These are phyloP conservation scores for Aspergillus ibericus DNA, from an alignment of 2,329 filamentous ascomycete genomes.

Conservation along the genomic window DNA sequence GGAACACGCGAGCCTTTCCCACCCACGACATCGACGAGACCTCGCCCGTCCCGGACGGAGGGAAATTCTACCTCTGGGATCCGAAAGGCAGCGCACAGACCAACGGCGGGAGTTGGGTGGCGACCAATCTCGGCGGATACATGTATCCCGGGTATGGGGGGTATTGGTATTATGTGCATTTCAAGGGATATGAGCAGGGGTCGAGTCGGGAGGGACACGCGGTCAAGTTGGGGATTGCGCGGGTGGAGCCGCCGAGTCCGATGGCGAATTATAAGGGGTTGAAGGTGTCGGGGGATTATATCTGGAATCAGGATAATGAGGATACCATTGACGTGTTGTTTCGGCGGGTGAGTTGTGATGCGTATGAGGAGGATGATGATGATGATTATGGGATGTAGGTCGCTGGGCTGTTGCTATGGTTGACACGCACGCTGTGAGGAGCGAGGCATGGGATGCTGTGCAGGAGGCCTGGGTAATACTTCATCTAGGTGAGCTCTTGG, in stretches of 20 bases:
- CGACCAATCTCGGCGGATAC: not conserved
- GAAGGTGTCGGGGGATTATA: not conserved
- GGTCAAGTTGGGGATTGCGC: not conserved
- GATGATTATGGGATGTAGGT: not conserved
- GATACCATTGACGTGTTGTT: not conserved
- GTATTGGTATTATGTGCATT: slow-evolving; percentile 1
- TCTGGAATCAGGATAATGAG: not conserved
- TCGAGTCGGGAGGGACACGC: not conserved
- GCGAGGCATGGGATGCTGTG: no score
- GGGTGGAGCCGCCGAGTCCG: not conserved
- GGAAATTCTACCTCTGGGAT: slow-evolving; percentile 2
- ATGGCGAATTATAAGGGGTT: not conserved
- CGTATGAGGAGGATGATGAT: no score
- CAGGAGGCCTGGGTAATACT: no score
- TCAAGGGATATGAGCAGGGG: not conserved
- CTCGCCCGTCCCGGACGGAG: not conserved
- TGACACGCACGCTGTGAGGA: no score
- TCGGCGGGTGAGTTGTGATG: not conserved
- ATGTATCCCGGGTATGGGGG: not conserved
- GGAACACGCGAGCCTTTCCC: not conserved
- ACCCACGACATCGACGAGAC: not conserved
- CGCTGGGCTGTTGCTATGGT: no score
- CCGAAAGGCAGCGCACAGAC: not conserved
- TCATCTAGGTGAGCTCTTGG: no score
- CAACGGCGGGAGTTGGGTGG: slow-evolving; percentile 1